Base-by-base conservation (phyloP, 75 land plant genomes). In the Pseudotsuga menziesii region DNA sequence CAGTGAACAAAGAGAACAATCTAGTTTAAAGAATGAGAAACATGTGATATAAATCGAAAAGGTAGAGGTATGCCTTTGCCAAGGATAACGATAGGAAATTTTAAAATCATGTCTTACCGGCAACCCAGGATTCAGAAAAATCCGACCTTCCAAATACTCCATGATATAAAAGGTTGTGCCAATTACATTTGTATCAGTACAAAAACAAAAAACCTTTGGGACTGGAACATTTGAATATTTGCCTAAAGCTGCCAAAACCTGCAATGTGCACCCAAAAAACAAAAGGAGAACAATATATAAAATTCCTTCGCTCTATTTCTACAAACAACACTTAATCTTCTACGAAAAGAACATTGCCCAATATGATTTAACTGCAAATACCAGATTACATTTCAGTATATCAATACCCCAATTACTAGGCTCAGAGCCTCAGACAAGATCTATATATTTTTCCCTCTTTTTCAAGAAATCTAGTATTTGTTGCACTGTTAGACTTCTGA, bases 101-200 rank as follows among this genome's bases (percentile, higher is more conserved):
- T 32, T 25, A 32, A 76, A 17, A 77, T 36, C 72, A 20, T 61
- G 14, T 77, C 55, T 77, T 87, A 97, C 99, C 56, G 83, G 86
- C 29, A 97, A 82, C 59, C 79, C 86, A 55, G 89, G 93, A 72
- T 92, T 88, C 48, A 88, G 14, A 78, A 88, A 97, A 56, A 97
- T 84, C 15, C 95, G 94, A 22, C 99, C 99, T 57, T 97, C 88
- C 82, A 97, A 71, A 74, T 84, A 95, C 78, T 97, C 99, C 99
- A 97, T 97, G 61, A 97, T 90, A 78, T 97, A 97, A 83, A 97
- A 97, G 2, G 98, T 77, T 56, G 99, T 97, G 70, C 99, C 99
- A 77, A 97, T 94, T 14, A 94, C 88, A 79, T 78, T 83, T n/a
- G 90, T n/a, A 82, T 97, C 98, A 70, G 79, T 88, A 78, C 99